phyloP scores from a whole-genome alignment of 2,329 filamentous ascomycete species.

The Ceratocystis ficicola region DNA sequence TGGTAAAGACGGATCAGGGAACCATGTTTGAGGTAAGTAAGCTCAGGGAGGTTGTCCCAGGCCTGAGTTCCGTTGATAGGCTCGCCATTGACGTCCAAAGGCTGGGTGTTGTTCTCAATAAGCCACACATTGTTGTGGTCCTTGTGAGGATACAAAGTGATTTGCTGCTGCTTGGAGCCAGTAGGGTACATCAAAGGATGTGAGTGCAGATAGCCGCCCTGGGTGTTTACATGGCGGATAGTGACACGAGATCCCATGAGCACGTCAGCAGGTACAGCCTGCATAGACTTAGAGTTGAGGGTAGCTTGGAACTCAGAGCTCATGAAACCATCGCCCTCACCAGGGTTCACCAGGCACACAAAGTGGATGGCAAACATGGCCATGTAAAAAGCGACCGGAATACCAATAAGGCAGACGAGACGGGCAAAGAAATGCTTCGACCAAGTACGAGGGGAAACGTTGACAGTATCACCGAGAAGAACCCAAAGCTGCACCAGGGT shows the following conservation, averaged over 20 bases:
- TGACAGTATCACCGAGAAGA: conserved; percentile 76
- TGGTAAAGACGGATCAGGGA: conserved; percentile 76
- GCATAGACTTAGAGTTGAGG: conserved; percentile 91
- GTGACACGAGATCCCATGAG: conserved; percentile 75
- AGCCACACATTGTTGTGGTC: conserved; percentile 96
- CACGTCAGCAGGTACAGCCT: conserved; percentile 85
- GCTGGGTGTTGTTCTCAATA: conserved; percentile 91
- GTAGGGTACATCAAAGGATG: conserved; percentile 95
- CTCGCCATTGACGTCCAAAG: conserved; percentile 61
- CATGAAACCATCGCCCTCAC: conserved; percentile 98
- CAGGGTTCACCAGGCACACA: conserved; percentile 80
- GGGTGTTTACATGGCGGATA: conserved; percentile 89
- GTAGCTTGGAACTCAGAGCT: conserved; percentile 98
- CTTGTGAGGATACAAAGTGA: conserved; percentile 97
- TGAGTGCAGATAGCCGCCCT: conserved; percentile 94
- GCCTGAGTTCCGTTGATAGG: conserved; percentile 68
- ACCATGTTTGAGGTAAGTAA: conserved; percentile 63
- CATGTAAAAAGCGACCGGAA: conserved; percentile 84
- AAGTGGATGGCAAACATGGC: conserved; percentile 98
- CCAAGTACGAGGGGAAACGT: conserved; percentile 73
- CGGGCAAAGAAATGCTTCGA: conserved; percentile 91
- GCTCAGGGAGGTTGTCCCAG: conserved; percentile 64
- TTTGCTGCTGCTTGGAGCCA: conserved; percentile 96
- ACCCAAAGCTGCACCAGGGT: conserved; percentile 92
- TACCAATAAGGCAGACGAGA: conserved; percentile 78